These are phyloP conservation scores for Geotrichum siamense DNA, from an alignment of 1,139 yeast species.

Conservation along the genomic window DNA sequence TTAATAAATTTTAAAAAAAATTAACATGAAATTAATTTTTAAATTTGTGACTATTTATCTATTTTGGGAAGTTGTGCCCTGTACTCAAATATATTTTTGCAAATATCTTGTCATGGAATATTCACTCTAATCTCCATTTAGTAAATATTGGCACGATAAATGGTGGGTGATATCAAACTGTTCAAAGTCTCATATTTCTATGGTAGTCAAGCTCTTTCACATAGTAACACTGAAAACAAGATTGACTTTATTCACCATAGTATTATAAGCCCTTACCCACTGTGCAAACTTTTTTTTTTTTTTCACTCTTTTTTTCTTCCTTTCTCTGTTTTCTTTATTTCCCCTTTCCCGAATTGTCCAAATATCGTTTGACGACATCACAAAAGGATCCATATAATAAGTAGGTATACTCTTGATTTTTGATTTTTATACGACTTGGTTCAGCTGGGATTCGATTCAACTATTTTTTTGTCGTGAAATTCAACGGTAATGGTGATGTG, in stretches of 20 bases:
- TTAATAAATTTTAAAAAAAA: too few relatives aligned
- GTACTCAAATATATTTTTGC: too few relatives aligned
- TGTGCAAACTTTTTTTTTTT: constrained; percentile 6
- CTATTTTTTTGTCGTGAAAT: neutral
- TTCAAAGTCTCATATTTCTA: neutral
- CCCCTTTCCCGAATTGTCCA: constrained; percentile 5
- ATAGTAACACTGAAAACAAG: neutral
- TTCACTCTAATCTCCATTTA: neutral
- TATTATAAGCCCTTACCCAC: constrained; percentile 6
- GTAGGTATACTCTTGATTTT: constrained; percentile 3
- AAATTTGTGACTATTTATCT: too few relatives aligned
- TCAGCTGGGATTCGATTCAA: neutral
- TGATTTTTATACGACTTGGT: neutral
- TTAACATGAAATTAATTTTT: too few relatives aligned
- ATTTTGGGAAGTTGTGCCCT: too few relatives aligned
- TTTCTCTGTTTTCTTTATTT: constrained; percentile 1
- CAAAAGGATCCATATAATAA: constrained; percentile 11
- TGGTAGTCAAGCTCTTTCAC: neutral
- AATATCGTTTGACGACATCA: constrained; percentile 14
- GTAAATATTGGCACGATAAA: neutral
- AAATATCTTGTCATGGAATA: neutral
- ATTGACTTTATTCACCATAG: neutral
- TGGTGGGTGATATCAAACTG: neutral
- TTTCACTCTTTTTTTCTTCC: constrained; percentile 1
- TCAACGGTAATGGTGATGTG: neutral